Conservation (phyloP, 805 yeast genomes). For the Zygotorulaspora florentina region DNA sequence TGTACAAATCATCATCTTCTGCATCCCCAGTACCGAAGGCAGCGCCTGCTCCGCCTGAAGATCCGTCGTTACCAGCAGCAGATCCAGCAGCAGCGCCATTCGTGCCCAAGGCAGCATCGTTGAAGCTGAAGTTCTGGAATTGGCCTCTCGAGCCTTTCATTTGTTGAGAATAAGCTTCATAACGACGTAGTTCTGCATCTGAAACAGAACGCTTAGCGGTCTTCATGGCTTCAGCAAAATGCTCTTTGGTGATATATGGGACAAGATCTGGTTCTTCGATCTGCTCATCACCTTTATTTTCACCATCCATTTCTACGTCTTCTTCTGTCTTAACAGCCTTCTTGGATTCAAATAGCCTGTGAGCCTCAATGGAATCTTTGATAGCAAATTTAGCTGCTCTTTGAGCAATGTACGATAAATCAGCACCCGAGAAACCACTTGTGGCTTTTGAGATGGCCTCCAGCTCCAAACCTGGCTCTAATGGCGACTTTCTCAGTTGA, state of each 20-base stretch:
- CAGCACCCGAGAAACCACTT: conserved; percentile 99
- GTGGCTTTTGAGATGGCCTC: conserved; percentile 87
- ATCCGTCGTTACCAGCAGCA: conserved; percentile 29
- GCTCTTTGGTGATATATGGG: conserved; percentile 89
- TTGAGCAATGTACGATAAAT: conserved; percentile 93
- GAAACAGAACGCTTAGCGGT: conserved; percentile 97
- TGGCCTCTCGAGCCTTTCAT: conserved; percentile 95
- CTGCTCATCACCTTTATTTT: conserved; percentile 30
- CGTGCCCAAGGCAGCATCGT: conserved; percentile 51
- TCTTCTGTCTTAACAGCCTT: conserved; percentile 43
- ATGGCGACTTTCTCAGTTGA: conserved; percentile 96
- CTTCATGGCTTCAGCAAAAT: conserved; percentile 99
- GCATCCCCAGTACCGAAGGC: conserved; percentile 43
- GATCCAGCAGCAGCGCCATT: conserved; percentile 40
- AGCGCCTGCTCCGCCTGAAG: conserved; percentile 39
- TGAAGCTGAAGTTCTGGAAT: conserved; percentile 83
- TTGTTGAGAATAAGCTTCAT: conserved; percentile 97
- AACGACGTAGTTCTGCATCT: conserved; percentile 96
- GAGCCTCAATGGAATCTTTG: conserved; percentile 94
- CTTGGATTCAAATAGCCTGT: conserved; percentile 43
- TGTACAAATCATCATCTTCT: conserved; percentile 67
- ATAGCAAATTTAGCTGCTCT: conserved; percentile 98
- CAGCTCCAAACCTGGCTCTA: conserved; percentile 93
- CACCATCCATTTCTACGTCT: conserved; percentile 43
- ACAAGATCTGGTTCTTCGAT: conserved; percentile 68